These are phyloP conservation scores for Blastocystis hominis DNA, from an alignment of 352 stramenopile species.

Conservation along the genomic window DNA sequence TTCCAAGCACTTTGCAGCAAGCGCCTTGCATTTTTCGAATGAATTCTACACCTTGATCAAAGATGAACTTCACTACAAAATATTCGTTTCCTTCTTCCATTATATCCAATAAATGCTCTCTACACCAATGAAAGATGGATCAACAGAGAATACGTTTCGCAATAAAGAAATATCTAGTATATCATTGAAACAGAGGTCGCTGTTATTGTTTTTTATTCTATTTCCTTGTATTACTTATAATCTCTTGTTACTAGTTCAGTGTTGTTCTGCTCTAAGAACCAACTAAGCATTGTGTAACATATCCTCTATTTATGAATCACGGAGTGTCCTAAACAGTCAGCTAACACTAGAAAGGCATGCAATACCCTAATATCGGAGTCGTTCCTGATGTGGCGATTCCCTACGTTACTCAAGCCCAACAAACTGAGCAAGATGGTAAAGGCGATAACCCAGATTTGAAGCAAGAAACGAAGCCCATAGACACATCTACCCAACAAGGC, in stretches of 20 bases:
- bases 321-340: too few species aligned
- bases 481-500: neutral
- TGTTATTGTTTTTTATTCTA: too few species aligned
- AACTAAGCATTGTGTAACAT: too few species aligned
- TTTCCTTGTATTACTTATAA: too few species aligned
- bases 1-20: constrained; percentile 58
- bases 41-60: neutral
- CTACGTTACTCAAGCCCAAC: neutral
- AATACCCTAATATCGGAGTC: neutral
- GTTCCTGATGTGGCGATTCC: constrained; percentile 37
- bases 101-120: neutral
- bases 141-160: too few species aligned
- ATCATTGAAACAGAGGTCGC: too few species aligned
- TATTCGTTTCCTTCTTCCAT: constrained; percentile 35
- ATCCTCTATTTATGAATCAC: too few species aligned
- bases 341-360: neutral
- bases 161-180: too few species aligned
- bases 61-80: neutral
- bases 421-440: neutral
- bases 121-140: neutral
- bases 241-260: too few species aligned
- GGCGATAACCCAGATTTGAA: neutral
- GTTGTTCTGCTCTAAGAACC: too few species aligned
- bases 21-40: constrained; percentile 44
- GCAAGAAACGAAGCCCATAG: neutral